phyloP scores from a whole-genome alignment of 1,139 yeast genomes.

The Hansenula lynferdii region DNA sequence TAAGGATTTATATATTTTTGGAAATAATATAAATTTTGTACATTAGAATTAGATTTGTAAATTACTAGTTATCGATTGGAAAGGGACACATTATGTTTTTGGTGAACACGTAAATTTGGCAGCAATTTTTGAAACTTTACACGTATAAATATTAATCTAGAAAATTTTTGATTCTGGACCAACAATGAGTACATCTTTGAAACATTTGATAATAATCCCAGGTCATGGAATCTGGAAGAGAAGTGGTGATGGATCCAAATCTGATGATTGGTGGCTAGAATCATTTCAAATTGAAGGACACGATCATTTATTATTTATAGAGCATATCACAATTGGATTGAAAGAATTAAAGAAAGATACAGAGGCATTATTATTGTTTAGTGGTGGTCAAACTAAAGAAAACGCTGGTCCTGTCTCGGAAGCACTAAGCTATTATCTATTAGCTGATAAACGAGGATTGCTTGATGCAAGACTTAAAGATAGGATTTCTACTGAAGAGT shows the following conservation, averaged over 20 bases:
- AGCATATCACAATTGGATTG: slow-evolving; percentile 45
- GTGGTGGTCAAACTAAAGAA: slow-evolving; percentile 71
- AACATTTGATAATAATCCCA: slow-evolving; percentile 51
- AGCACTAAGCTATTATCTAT: slow-evolving; percentile 47
- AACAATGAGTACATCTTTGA: slow-evolving; percentile 1
- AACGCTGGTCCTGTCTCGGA: slow-evolving; percentile 54
- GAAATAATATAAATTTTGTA: neutral
- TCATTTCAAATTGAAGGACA: slow-evolving; percentile 65
- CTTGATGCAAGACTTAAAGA: slow-evolving; percentile 10
- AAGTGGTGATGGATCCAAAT: slow-evolving; percentile 27
- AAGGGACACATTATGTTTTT: neutral
- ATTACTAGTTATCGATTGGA: neutral
- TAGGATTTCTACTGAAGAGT: slow-evolving; percentile 46
- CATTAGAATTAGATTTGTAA: neutral
- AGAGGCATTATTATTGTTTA: slow-evolving; percentile 39
- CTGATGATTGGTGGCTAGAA: slow-evolving; percentile 59
- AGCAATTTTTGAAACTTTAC: neutral
- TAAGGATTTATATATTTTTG: neutral
- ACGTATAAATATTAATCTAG: too few species aligned
- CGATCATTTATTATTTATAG: slow-evolving; percentile 62
- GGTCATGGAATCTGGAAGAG: slow-evolving; percentile 64
- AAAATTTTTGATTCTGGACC: too few species aligned
- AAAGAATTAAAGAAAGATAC: slow-evolving; percentile 28
- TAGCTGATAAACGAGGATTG: slow-evolving; percentile 19
- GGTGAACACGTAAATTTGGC: neutral